A percentile compares a stretch with the other conserved stretches of the same genome.
Evolutionary conservation across 1,284 basidiomycete genomes (phyloP).

Genomic region (Pholiota adiposa): DNA sequence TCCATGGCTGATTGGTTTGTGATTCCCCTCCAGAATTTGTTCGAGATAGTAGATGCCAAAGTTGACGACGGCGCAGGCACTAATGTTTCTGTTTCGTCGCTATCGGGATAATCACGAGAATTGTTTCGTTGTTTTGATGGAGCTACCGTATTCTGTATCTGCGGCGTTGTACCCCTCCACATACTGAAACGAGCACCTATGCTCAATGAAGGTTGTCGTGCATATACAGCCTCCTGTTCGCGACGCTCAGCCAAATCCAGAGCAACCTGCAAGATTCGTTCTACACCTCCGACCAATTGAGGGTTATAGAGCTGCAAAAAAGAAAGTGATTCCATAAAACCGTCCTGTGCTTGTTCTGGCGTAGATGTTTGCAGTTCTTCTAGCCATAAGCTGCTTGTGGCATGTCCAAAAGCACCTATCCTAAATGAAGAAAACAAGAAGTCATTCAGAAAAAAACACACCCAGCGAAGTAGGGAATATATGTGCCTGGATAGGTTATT

Average conservation of each 20-base stretch:
- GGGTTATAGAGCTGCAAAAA: slow-evolving; percentile 69
- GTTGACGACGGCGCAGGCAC: slow-evolving; percentile 32
- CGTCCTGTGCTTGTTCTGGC: slow-evolving; percentile 38
- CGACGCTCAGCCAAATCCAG: slow-evolving; percentile 60
- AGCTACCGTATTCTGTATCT: slow-evolving; percentile 40
- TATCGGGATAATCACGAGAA: slow-evolving; percentile 39
- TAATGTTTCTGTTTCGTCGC: slow-evolving; percentile 47
- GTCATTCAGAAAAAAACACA: not conserved
- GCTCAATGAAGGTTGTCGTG: slow-evolving; percentile 38
- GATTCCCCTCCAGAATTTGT: slow-evolving; percentile 72
- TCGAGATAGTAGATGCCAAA: slow-evolving; percentile 59
- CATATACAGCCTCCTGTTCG: slow-evolving; percentile 39
- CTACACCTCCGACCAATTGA: slow-evolving; percentile 67
- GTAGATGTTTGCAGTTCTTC: slow-evolving; percentile 51
- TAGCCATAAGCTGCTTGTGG: slow-evolving; percentile 57
- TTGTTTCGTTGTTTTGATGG: slow-evolving; percentile 39
- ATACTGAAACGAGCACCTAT: slow-evolving; percentile 63
- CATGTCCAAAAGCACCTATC: slow-evolving; percentile 51
- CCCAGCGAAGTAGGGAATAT: not conserved
- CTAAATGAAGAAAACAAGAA: slow-evolving; percentile 35
- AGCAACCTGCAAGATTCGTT: slow-evolving; percentile 69
- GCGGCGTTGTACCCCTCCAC: slow-evolving; percentile 70
- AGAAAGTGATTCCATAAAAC: slow-evolving; percentile 67
- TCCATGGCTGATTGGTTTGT: slow-evolving; percentile 78
- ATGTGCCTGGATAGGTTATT: slow-evolving; percentile 59